These are phyloP conservation scores for Auricularia sp. DNA, from an alignment of 768 basidiomycete genomes.

Conservation along the genomic window DNA sequence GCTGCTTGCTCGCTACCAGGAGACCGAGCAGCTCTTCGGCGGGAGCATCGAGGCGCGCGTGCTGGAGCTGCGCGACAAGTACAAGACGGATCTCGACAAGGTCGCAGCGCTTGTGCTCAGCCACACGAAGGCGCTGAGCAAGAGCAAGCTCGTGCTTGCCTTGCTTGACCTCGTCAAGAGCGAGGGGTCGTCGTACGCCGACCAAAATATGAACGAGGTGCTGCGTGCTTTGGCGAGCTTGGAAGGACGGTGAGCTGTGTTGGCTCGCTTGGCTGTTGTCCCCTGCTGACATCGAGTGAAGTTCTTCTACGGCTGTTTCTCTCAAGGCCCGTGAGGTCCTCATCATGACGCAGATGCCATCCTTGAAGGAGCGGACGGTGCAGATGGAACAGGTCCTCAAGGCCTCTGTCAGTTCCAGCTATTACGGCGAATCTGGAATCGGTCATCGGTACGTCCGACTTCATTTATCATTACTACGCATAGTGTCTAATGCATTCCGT, in stretches of 20 bases:
- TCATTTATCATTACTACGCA: neutral
- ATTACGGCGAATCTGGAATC: constrained; percentile 76
- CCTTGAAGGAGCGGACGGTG: constrained; percentile 83
- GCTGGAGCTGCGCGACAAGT: constrained; percentile 77
- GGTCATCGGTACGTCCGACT: constrained; percentile 41
- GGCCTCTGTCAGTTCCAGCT: constrained; percentile 74
- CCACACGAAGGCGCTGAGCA: constrained; percentile 91
- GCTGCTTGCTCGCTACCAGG: constrained; percentile 69
- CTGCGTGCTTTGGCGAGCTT: constrained; percentile 74
- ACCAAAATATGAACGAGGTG: constrained; percentile 64
- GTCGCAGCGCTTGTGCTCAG: constrained; percentile 82
- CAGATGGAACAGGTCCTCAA: constrained; percentile 95
- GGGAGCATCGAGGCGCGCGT: constrained; percentile 91
- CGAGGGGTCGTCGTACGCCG: constrained; percentile 61
- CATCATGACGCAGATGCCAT: constrained; percentile 93
- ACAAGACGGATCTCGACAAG: constrained; percentile 87
- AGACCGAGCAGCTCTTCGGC: constrained; percentile 86
- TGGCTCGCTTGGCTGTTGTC: neutral
- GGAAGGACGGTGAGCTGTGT: constrained; percentile 65
- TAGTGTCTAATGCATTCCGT: neutral
- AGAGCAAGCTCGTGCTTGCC: constrained; percentile 77
- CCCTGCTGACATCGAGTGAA: constrained; percentile 19
- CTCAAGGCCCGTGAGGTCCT: constrained; percentile 96
- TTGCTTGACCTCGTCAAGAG: constrained; percentile 86
- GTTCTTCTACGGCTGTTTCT: constrained; percentile 84